Percentiles rank a stretch among this genome's conserved stretches.
Evolutionary conservation across 805 yeast species (phyloP).

Genomic region (Sugiyamaella smithiae): DNA sequence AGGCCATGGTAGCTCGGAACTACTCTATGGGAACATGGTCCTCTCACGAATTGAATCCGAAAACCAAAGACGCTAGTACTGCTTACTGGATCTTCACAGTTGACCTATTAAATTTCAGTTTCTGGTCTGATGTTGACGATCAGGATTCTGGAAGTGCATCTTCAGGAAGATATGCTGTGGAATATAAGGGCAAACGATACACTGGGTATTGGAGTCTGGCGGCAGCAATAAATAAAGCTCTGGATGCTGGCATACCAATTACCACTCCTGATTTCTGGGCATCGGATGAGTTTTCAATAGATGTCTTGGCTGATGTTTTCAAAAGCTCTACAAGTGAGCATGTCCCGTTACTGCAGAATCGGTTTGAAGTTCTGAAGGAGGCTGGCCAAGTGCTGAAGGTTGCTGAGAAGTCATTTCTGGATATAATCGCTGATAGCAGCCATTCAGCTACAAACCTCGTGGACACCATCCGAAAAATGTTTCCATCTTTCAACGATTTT

Average conservation of each 20-base stretch:
- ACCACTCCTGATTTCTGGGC: conserved; percentile 39
- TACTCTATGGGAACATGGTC: conserved; percentile 39
- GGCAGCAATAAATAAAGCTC: conserved; percentile 43
- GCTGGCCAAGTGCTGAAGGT: conserved; percentile 34
- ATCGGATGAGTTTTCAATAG: conserved; percentile 25
- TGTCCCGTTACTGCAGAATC: conserved; percentile 37
- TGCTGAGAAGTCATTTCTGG: neutral
- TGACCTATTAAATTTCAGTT: conserved; percentile 43
- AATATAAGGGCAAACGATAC: conserved; percentile 33
- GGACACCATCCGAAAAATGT: conserved; percentile 26
- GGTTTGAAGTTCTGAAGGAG: conserved; percentile 35
- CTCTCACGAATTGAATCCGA: conserved; percentile 37
- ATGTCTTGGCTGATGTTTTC: conserved; percentile 31
- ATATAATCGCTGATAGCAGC: conserved; percentile 24
- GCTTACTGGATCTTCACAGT: conserved; percentile 43
- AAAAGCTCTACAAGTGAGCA: conserved; percentile 32
- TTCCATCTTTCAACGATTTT: conserved; percentile 38
- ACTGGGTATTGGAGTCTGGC: conserved; percentile 47
- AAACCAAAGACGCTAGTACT: conserved; percentile 7
- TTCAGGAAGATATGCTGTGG: conserved; percentile 35
- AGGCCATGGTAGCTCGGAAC: conserved; percentile 28
- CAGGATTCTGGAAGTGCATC: conserved; percentile 32
- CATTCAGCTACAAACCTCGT: conserved; percentile 36
- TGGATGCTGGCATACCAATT: conserved; percentile 39
- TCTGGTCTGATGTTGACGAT: conserved; percentile 40